These are phyloP conservation scores for Alectoria sarmentosa DNA, from an alignment of 495 filamentous ascomycete genomes.

Conservation along the genomic window DNA sequence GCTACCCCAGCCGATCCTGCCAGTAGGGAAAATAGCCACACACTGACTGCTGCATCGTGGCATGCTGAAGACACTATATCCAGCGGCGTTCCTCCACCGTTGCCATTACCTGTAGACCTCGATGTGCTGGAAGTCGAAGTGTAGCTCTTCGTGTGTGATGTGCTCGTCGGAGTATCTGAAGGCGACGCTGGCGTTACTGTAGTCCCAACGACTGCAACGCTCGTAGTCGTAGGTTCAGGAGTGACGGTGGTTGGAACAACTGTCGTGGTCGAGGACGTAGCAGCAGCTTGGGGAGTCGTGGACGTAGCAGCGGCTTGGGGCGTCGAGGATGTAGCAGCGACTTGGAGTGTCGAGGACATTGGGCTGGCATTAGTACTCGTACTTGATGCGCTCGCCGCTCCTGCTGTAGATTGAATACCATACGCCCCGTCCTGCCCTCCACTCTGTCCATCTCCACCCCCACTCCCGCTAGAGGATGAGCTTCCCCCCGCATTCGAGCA, in stretches of 20 bases:
- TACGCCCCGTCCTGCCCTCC: neutral
- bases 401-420: neutral
- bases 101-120: constrained; percentile 3
- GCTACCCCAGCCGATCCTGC: constrained; percentile 6
- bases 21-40: constrained; percentile 4
- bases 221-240: constrained; percentile 8
- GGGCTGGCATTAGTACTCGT: constrained; percentile 1
- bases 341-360: neutral
- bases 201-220: neutral
- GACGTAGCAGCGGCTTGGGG: constrained; percentile 1
- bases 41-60: constrained; percentile 8
- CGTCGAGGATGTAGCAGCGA: neutral
- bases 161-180: neutral
- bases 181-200: constrained; percentile 2
- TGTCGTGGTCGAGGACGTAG: neutral
- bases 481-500: constrained; percentile 24
- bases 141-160: constrained; percentile 11
- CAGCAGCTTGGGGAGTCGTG: neutral
- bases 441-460: neutral
- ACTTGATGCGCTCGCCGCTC: neutral
- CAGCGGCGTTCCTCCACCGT: constrained; percentile 20
- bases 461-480: neutral
- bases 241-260: constrained; percentile 3
- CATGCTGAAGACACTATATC: constrained; percentile 20
- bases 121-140: constrained; percentile 11